A percentile compares a stretch with the other conserved stretches of the same genome.
These are phyloP conservation scores for Cryptosporidium sp. DNA, from an alignment of 169 alveolate genomes.

Conservation along the genomic window DNA sequence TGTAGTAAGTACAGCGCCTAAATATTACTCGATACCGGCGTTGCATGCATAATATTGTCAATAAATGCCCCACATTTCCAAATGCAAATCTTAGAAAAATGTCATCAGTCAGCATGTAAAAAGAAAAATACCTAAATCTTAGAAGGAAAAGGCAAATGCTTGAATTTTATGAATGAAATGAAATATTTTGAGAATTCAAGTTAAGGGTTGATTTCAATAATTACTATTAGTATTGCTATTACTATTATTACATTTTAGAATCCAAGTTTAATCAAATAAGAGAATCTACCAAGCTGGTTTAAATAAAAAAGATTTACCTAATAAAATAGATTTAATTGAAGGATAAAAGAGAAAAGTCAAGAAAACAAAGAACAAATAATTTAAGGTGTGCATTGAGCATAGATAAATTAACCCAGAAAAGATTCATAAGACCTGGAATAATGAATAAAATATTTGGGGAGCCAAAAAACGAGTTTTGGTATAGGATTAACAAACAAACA, in stretches of 20 bases:
- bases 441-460: not conserved
- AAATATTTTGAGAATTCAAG: not conserved
- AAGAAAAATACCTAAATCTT: not conserved
- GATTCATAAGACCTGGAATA: not conserved
- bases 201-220: not conserved
- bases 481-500: not conserved
- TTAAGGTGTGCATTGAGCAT: not conserved
- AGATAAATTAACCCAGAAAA: not conserved
- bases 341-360: not conserved
- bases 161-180: not conserved
- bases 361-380: not conserved
- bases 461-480: not conserved
- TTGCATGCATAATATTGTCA: constrained; percentile 47
- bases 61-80: constrained; percentile 42
- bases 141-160: not conserved
- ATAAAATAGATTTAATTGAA: not conserved
- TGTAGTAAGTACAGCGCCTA: not conserved
- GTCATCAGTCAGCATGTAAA: not conserved
- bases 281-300: not conserved
- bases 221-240: not conserved
- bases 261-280: not conserved
- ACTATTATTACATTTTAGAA: not conserved
- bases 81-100: constrained; percentile 4
- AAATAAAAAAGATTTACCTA: not conserved
- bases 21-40: constrained; percentile 56